Evolutionary conservation across 805 yeast species (phyloP), one percentile per base, ranked within the genome.

Genomic region (Cyberlindnera subsufficiens): DNA sequence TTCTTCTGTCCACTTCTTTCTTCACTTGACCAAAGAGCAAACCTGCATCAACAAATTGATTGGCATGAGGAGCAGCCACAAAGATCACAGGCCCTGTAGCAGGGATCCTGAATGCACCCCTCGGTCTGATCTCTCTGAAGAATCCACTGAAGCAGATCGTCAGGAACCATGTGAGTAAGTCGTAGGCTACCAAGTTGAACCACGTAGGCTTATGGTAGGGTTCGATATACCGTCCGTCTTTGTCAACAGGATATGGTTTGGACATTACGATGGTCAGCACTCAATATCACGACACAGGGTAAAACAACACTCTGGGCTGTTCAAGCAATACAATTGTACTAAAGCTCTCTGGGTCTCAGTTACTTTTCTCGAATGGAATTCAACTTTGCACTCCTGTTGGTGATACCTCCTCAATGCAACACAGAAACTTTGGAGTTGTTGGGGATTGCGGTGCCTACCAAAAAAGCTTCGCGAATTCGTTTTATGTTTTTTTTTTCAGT

Each of bases 31-130:
- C 82, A 85, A 87, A 82, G 37, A 93, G 69, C 40, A 93, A 74
- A 38, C 90, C 77, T 2, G 93, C 91, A 51, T 80, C 86, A 30
- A 85, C 79, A 49, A 85, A 86, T 55, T 87, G 96, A 58, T 87
- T 87, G n/a, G 96, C 95, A 67, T 91, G 99, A 2, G 98, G 98
- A 2, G 96, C 99, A 10, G 93, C 95, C 30, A 93, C 98, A 49
- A 93, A 82, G 42, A 91, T 83, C 8, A 89, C 82, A 0, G 98
- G 91, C 0, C 96, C 97, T 9, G 73, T 63, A 27, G 74, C 69
- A 13, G 85, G 84, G 39, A 78, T 72, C 37, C 75, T 75, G 65
- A 78, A 87, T 1, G 96, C 88, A 1, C 97, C 96, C 46, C 98
- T 74, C 3, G 93, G 80, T 41, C 87, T 74, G 49, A 91, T 88